phyloP scores from a whole-genome alignment of 2,329 filamentous ascomycete species.

The Aspergillus uvarum region DNA sequence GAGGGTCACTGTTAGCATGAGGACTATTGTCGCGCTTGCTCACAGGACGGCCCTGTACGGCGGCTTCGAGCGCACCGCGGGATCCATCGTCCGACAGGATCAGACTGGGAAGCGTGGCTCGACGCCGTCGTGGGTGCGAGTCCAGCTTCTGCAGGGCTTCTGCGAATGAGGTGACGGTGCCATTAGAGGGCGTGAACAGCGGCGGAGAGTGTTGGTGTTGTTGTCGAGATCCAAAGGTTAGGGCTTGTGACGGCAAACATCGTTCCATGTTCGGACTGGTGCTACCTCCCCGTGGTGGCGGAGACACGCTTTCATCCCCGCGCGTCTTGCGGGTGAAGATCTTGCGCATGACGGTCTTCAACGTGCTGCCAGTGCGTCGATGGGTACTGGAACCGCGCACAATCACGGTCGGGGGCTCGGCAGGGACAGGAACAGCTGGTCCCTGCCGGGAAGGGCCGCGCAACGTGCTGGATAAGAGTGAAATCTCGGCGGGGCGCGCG shows the following conservation, averaged over 20 bases:
- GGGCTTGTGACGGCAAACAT: conserved; percentile 16
- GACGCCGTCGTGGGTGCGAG: conserved; percentile 31
- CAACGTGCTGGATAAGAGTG: conserved; percentile 15
- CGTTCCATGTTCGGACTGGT: conserved; percentile 10
- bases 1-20: conserved; percentile 17
- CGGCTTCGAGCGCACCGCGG: conserved; percentile 29
- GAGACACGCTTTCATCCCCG: conserved; percentile 25
- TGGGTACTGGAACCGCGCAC: conserved; percentile 29
- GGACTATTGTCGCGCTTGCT: conserved; percentile 14
- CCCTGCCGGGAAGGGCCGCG: conserved; percentile 16
- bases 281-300: conserved; percentile 17
- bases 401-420: conserved; percentile 22
- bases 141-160: conserved; percentile 24
- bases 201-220: conserved; percentile 22
- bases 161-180: conserved; percentile 21
- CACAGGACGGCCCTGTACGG: conserved; percentile 17
- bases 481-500: conserved; percentile 17
- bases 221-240: conserved; percentile 27
- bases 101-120: conserved; percentile 47
- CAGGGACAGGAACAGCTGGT: conserved; percentile 20
- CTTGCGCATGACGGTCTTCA: conserved; percentile 47
- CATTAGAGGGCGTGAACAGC: conserved; percentile 23
- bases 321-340: conserved; percentile 43
- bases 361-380: conserved; percentile 42
- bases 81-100: conserved; percentile 44